A percentile compares a stretch with the other conserved stretches of the same genome.
Conservation (phyloP, 768 basidiomycete species). For the Neoboletus subvelutipes region DNA sequence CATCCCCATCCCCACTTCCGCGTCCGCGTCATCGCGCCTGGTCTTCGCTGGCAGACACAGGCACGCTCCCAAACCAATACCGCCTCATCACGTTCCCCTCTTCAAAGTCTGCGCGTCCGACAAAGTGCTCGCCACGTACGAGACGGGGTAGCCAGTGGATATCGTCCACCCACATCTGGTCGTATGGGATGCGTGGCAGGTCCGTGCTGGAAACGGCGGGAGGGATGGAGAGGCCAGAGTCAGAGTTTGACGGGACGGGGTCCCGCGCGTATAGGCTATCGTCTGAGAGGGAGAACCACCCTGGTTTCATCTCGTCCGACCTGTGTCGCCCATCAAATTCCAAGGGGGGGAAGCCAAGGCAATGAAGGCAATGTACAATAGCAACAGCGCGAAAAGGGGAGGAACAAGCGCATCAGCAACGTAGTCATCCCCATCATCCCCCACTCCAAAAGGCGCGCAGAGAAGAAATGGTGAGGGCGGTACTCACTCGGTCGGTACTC, state of each 20-base stretch:
- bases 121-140: slow-evolving; percentile 39
- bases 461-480: background rate
- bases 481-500: slow-evolving; percentile 64
- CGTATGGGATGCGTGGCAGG: slow-evolving; percentile 56
- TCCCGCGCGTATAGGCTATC: slow-evolving; percentile 18
- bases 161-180: slow-evolving; percentile 61
- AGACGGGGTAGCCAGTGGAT: slow-evolving; percentile 68
- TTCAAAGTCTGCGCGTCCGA: slow-evolving; percentile 60
- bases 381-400: background rate
- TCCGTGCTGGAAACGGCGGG: background rate
- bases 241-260: background rate
- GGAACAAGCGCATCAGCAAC: background rate
- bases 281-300: slow-evolving; percentile 61
- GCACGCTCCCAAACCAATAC: slow-evolving; percentile 61
- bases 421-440: background rate
- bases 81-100: slow-evolving; percentile 78
- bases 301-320: slow-evolving; percentile 84
- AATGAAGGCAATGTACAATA: background rate
- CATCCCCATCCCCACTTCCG: no score
- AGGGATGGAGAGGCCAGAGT: background rate
- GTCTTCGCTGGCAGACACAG: background rate
- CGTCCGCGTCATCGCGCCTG: background rate
- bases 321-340: slow-evolving; percentile 37
- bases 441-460: background rate
- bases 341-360: background rate